These are phyloP conservation scores for Porcisia hertigi DNA, from an alignment of 208 protist species.

Conservation along the genomic window DNA sequence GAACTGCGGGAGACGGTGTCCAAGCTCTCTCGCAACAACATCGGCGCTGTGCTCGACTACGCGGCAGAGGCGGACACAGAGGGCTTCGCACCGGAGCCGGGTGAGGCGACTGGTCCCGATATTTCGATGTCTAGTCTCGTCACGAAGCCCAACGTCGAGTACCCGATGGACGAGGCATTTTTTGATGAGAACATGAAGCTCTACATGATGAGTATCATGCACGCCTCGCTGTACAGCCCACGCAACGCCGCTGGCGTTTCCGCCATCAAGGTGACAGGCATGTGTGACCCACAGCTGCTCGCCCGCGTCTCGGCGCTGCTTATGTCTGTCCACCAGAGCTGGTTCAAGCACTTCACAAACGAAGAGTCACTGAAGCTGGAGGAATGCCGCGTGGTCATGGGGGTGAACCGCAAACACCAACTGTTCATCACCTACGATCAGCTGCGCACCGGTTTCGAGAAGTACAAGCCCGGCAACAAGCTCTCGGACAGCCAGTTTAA, in stretches of 20 bases:
- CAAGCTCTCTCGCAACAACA: constrained; percentile 59
- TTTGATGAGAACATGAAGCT: constrained; percentile 94
- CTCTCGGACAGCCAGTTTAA: constrained; percentile 60
- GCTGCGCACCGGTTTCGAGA: constrained; percentile 57
- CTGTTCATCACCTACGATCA: constrained; percentile 69
- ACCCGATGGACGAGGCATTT: constrained; percentile 55
- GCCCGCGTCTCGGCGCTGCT: constrained; percentile 88
- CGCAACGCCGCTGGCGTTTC: constrained; percentile 63
- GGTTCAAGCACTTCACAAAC: constrained; percentile 75
- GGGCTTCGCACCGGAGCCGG: constrained; percentile 69
- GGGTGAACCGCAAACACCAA: constrained; percentile 63
- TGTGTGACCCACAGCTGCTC: constrained; percentile 91
- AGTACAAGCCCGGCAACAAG: constrained; percentile 28
- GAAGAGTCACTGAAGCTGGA: constrained; percentile 71
- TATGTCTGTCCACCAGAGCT: constrained; percentile 86
- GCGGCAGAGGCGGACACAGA: constrained; percentile 91
- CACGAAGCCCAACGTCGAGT: constrained; percentile 63
- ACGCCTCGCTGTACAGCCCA: constrained; percentile 71
- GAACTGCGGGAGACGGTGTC: constrained; percentile 83
- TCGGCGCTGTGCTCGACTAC: constrained; percentile 95
- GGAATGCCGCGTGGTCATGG: constrained; percentile 88
- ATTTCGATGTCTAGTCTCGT: constrained; percentile 74
- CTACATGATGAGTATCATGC: constrained; percentile 92
- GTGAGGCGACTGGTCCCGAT: constrained; percentile 48
- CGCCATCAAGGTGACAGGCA: constrained; percentile 93